These are phyloP conservation scores for Juncus effusus DNA, from an alignment of 176 grass and related monocot species.

Conservation along the genomic window DNA sequence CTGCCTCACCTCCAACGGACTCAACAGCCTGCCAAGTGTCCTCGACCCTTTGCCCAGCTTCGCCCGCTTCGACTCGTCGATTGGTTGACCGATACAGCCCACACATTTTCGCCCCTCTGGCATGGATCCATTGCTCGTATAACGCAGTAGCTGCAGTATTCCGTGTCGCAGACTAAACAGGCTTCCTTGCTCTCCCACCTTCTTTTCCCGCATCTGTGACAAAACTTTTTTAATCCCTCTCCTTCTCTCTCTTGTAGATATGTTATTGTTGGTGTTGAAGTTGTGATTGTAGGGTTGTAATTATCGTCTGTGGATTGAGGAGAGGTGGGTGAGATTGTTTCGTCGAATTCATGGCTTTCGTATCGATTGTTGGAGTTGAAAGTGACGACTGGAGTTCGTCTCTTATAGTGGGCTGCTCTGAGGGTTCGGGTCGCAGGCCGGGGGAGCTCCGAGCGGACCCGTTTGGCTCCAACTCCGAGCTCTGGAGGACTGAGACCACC, in stretches of 20 bases:
- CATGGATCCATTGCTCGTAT: slow-evolving; percentile 93
- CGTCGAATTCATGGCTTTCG: too few relatives aligned
- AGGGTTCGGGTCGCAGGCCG: slow-evolving; percentile 18
- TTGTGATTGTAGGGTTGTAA: too few relatives aligned
- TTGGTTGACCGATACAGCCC: slow-evolving; percentile 67
- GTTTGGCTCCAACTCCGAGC: slow-evolving; percentile 49
- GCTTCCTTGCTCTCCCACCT: slow-evolving; percentile 93
- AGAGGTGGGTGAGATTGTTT: slow-evolving; percentile 32
- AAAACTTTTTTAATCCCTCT: slow-evolving; percentile 37
- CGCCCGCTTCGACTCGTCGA: slow-evolving; percentile 63
- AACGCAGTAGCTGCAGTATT: slow-evolving; percentile 71
- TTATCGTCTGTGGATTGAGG: slow-evolving; percentile 35
- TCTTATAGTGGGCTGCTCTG: slow-evolving; percentile 26
- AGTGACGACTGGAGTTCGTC: slow-evolving; percentile 54
- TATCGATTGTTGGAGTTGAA: too few relatives aligned
- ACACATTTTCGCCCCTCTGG: slow-evolving; percentile 90
- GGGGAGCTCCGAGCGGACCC: slow-evolving; percentile 41
- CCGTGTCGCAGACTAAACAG: slow-evolving; percentile 65
- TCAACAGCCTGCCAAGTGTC: slow-evolving; percentile 50
- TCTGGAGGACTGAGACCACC: slow-evolving; percentile 38
- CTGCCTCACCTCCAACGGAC: slow-evolving; percentile 81
- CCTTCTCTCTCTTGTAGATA: slow-evolving; percentile 54
- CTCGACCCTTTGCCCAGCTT: slow-evolving; percentile 83
- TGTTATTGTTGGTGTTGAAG: too few relatives aligned
- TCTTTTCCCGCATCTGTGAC: slow-evolving; percentile 66